Evolutionary conservation across 345 rosid genomes (phyloP).

Genomic region (Populus deltoides): DNA sequence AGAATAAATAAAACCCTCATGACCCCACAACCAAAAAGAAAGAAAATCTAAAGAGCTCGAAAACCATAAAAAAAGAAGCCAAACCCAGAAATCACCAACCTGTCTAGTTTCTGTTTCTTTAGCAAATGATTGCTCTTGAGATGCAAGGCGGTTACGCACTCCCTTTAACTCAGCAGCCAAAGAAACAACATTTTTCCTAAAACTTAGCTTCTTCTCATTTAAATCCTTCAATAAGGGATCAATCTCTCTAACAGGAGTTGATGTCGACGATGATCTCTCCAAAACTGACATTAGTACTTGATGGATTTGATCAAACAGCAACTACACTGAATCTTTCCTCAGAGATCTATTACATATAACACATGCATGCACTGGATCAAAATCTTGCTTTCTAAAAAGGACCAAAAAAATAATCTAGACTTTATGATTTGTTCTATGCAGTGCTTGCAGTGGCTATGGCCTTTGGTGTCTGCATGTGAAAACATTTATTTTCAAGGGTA

Average conservation of each 20-base stretch:
- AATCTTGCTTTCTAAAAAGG: neutral
- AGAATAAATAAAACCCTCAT: constrained; percentile 10
- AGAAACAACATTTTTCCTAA: constrained; percentile 76
- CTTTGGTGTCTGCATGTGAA: constrained; percentile 46
- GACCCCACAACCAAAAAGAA: constrained; percentile 32
- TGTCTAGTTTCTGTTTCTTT: constrained; percentile 69
- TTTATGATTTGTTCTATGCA: constrained; percentile 2
- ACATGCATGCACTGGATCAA: constrained; percentile 12
- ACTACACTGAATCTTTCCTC: neutral
- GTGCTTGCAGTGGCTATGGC: constrained; percentile 17
- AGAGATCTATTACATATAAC: constrained; percentile 5
- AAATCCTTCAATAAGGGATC: constrained; percentile 86
- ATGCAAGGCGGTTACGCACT: constrained; percentile 64
- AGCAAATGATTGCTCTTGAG: constrained; percentile 62
- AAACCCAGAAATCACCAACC: constrained; percentile 39
- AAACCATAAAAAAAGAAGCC: neutral
- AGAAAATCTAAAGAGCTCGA: neutral
- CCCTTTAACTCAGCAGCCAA: constrained; percentile 83
- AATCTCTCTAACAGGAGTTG: constrained; percentile 34
- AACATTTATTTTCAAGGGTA: constrained; percentile 24
- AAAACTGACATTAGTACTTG: constrained; percentile 37
- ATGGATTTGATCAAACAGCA: constrained; percentile 10
- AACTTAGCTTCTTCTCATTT: constrained; percentile 86
- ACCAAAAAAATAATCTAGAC: neutral
- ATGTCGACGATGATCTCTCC: constrained; percentile 25